Percentiles rank a stretch among this genome's conserved stretches.
Conservation (phyloP, 768 basidiomycete species). For the Suillus weaverae region DNA sequence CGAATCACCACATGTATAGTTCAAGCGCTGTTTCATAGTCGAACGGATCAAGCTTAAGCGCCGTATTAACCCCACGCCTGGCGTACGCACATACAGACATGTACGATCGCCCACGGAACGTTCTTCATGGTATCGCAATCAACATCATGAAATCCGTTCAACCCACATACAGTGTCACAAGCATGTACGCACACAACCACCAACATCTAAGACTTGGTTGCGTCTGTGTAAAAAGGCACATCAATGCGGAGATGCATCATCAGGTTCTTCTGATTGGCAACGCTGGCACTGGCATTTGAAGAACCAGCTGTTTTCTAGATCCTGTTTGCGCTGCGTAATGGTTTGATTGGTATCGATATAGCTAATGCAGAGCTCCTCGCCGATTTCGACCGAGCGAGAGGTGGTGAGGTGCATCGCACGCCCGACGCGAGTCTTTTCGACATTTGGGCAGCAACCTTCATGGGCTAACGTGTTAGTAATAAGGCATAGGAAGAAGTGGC, state of each 20-base stretch:
- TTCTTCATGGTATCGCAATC: no score
- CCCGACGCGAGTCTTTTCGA: constrained; percentile 46
- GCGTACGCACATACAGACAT: no score
- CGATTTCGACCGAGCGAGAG: constrained; percentile 40
- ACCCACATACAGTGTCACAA: no score
- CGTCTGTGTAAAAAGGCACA: not conserved
- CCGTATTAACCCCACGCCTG: no score
- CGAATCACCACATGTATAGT: no score
- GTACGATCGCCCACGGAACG: no score
- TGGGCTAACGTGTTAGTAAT: constrained; percentile 21
- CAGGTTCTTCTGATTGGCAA: constrained; percentile 34
- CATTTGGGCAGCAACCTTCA: constrained; percentile 51
- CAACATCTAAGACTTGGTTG: not conserved
- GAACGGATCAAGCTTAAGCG: no score
- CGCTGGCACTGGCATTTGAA: constrained; percentile 52
- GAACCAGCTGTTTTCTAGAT: constrained; percentile 54
- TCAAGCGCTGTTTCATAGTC: no score
- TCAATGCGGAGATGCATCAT: not conserved
- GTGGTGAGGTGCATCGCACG: constrained; percentile 50
- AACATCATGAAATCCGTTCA: no score
- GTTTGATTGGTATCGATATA: constrained; percentile 42
- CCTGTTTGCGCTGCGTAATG: constrained; percentile 38
- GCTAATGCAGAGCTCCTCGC: constrained; percentile 60
- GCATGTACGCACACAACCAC: not conserved
- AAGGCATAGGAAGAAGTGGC: not conserved